Evolutionary conservation across 2,329 filamentous ascomycete species (phyloP).

Genomic region (Apiospora phragmitis): DNA sequence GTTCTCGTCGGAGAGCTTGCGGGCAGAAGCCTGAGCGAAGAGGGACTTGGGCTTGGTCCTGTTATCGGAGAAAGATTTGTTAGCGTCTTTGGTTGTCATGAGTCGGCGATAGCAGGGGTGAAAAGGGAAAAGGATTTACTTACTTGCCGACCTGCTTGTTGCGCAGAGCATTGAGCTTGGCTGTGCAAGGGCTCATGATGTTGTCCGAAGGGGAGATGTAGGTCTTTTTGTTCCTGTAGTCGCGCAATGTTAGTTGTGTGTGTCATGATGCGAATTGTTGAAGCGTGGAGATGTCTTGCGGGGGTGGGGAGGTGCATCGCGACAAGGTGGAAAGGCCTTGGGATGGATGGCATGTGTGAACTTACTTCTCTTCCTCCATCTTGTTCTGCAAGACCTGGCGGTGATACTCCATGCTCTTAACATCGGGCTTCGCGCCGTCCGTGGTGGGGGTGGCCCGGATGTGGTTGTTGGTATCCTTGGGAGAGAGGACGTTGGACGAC

Average conservation of each 20-base stretch:
- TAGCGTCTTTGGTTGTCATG: conserved; percentile 18
- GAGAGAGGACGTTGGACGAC: conserved; percentile 56
- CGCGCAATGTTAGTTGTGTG: background rate
- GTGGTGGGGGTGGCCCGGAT: conserved; percentile 24
- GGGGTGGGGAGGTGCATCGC: background rate
- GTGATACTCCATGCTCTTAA: conserved; percentile 76
- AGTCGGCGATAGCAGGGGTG: background rate
- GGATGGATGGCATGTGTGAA: conserved; percentile 20
- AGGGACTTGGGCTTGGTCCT: conserved; percentile 69
- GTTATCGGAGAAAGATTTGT: conserved; percentile 15
- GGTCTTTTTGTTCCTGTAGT: conserved; percentile 43
- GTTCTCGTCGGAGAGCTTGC: conserved; percentile 56
- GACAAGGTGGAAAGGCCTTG: no score
- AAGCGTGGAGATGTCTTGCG: background rate
- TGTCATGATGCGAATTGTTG: background rate
- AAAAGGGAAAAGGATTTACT: conserved; percentile 32
- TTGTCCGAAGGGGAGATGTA: conserved; percentile 86
- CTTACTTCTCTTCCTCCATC: conserved; percentile 67
- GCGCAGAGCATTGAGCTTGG: conserved; percentile 79
- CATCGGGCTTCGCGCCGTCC: conserved; percentile 43
- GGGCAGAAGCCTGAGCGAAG: conserved; percentile 65
- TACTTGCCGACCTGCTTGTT: conserved; percentile 80
- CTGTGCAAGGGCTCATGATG: conserved; percentile 84
- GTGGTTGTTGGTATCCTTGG: conserved; percentile 65
- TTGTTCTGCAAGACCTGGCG: conserved; percentile 73